A percentile compares a stretch with the other conserved stretches of the same genome.
Conservation (phyloP, 2,329 filamentous ascomycete species). For the Cercospora beticola region DNA sequence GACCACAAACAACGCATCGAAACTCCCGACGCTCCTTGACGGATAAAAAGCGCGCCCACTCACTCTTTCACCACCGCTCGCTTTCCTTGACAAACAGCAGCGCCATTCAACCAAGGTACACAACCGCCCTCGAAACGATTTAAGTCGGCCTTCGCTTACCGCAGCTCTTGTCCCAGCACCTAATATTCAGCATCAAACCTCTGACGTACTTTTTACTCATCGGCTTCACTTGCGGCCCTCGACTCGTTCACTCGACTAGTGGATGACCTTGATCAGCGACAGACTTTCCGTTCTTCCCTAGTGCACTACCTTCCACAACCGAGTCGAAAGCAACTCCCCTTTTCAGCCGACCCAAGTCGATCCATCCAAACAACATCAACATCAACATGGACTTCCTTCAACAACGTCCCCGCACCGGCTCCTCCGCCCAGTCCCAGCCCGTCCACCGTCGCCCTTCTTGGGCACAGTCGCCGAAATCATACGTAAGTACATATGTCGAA, state of each 20-base stretch:
- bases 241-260: neutral
- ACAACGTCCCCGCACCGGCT: constrained; percentile 7
- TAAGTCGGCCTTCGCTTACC: neutral
- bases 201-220: neutral
- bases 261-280: neutral
- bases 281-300: neutral
- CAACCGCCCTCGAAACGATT: neutral
- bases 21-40: constrained; percentile 8
- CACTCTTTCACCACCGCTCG: neutral
- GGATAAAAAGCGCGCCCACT: neutral
- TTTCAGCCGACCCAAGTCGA: neutral
- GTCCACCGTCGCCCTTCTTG: constrained; percentile 34
- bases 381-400: constrained; percentile 7
- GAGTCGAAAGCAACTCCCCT: neutral
- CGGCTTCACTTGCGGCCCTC: neutral
- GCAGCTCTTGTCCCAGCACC: neutral
- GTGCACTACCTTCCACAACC: neutral
- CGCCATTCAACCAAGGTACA: neutral
- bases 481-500: neutral
- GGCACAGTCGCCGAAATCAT: constrained; percentile 29
- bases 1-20: constrained; percentile 4
- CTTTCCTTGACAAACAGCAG: neutral
- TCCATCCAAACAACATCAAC: neutral
- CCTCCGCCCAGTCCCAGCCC: constrained; percentile 20
- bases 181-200: neutral